Base-by-base conservation (phyloP, 495 filamentous ascomycete species). In the Coniosporium apollinis region DNA sequence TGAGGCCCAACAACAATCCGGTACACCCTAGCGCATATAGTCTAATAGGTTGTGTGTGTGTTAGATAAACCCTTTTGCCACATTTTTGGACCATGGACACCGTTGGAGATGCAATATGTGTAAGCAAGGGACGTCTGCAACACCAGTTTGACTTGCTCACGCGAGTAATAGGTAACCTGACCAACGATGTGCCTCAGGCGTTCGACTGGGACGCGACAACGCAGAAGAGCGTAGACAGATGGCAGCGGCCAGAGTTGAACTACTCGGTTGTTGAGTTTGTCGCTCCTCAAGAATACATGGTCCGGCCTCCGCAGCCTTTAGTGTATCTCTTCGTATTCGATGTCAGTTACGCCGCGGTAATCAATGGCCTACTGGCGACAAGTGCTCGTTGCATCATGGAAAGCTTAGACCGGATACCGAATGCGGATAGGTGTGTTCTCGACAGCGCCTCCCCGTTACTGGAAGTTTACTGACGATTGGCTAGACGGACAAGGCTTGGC, bases 31-130 rank as follows among this genome's bases (percentile, higher is more conserved):
- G n/a, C n/a, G n/a, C n/a, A n/a, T n/a, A n/a, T n/a, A n/a, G n/a
- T n/a, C n/a, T n/a, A n/a, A n/a, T n/a, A n/a, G n/a, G n/a, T n/a
- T n/a, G n/a, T n/a, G n/a, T n/a, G n/a, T n/a, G n/a, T n/a, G n/a
- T n/a, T n/a, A n/a, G n/a, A 96, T 96, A 63, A 94, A 96, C 56
- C 85, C 89, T 15, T 97, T 87, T 39, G 89, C 86, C 29, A 82
- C 79, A 34, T 97, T 97, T 65, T 61, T 97, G 28, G 89, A 97
- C 41, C 83, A 96, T 55, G 87, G 87, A 14, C 89, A 97, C 61
- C 72, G 89, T 50, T 96, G 89, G 89, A 76, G 87, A 38, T 97
- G 89, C 60, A 97, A 97, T 59, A 96, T 97, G 87, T 97, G 89
- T 52, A 94, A n/a, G n/a, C n/a, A n/a, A n/a, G n/a, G n/a, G n/a